phyloP scores from a whole-genome alignment of 768 basidiomycete genomes.

The Phylloporus rhodoxanthus region DNA sequence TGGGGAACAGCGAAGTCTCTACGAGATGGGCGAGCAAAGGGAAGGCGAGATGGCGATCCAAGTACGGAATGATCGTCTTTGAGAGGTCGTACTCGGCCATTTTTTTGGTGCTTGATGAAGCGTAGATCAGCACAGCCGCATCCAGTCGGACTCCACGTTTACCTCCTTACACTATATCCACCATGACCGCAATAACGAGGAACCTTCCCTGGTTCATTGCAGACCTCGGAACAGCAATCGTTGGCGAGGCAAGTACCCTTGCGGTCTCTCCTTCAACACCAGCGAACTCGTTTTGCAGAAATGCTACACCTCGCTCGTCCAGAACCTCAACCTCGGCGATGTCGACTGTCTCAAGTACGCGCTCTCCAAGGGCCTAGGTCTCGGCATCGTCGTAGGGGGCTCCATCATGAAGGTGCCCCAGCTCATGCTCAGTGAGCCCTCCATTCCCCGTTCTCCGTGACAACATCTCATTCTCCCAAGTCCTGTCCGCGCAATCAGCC shows the following conservation, averaged over 20 bases:
- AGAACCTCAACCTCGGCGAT: slow-evolving; percentile 74
- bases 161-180: slow-evolving; percentile 11
- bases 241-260: slow-evolving; percentile 59
- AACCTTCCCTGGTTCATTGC: slow-evolving; percentile 83
- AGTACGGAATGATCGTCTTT: slow-evolving; percentile 81
- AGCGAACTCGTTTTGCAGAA: slow-evolving; percentile 43
- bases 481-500: slow-evolving; percentile 68
- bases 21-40: slow-evolving; percentile 87
- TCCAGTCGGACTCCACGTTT: slow-evolving; percentile 1
- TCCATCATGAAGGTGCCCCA: slow-evolving; percentile 97
- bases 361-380: slow-evolving; percentile 84
- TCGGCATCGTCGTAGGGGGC: slow-evolving; percentile 89
- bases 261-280: neutral
- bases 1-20: slow-evolving; percentile 68
- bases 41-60: slow-evolving; percentile 93
- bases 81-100: slow-evolving; percentile 93
- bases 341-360: slow-evolving; percentile 85
- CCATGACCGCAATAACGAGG: slow-evolving; percentile 73
- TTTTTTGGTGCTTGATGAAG: slow-evolving; percentile 17
- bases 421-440: slow-evolving; percentile 65
- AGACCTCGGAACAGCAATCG: slow-evolving; percentile 73
- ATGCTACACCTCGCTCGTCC: slow-evolving; percentile 87
- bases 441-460: neutral
- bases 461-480: slow-evolving; percentile 32
- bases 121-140: slow-evolving; percentile 1